These are phyloP conservation scores for Coccomyxa subellipsoidea DNA, from an alignment of 163 green algal species.

Conservation along the genomic window DNA sequence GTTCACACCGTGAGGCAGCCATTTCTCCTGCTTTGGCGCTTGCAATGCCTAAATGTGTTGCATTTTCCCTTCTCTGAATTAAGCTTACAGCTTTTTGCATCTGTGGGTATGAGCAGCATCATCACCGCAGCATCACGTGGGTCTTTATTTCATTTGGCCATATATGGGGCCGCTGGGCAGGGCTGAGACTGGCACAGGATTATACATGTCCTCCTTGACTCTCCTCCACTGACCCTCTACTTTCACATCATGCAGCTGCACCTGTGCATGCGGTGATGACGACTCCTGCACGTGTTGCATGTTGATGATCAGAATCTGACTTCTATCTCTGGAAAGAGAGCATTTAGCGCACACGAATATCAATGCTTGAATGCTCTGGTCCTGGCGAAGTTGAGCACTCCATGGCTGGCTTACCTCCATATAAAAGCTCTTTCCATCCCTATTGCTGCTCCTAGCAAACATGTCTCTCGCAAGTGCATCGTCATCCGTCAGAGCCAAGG, in stretches of 20 bases:
- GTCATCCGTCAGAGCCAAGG: background rate
- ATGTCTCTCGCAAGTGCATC: background rate
- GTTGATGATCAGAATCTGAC: too few species aligned
- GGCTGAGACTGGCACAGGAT: background rate
- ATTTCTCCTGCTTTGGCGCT: too few species aligned
- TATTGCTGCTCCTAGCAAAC: background rate
- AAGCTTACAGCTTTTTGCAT: background rate
- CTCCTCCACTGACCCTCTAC: constrained; percentile 3
- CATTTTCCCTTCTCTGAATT: too few species aligned
- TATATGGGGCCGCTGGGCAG: background rate
- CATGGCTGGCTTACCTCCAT: constrained; percentile 3
- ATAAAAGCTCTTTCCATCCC: background rate
- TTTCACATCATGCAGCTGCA: background rate
- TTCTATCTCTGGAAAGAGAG: too few species aligned
- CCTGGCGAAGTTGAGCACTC: too few species aligned
- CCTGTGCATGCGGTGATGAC: background rate
- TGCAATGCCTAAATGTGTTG: too few species aligned
- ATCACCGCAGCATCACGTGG: background rate
- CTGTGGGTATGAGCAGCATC: background rate
- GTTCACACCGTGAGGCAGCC: too few species aligned
- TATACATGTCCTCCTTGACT: background rate
- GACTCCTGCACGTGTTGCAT: background rate
- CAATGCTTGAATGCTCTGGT: too few species aligned
- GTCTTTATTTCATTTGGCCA: background rate
- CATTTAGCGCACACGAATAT: too few species aligned